Evolutionary conservation across 2,329 filamentous ascomycete species (phyloP).

Genomic region (Colletotrichum sp.): DNA sequence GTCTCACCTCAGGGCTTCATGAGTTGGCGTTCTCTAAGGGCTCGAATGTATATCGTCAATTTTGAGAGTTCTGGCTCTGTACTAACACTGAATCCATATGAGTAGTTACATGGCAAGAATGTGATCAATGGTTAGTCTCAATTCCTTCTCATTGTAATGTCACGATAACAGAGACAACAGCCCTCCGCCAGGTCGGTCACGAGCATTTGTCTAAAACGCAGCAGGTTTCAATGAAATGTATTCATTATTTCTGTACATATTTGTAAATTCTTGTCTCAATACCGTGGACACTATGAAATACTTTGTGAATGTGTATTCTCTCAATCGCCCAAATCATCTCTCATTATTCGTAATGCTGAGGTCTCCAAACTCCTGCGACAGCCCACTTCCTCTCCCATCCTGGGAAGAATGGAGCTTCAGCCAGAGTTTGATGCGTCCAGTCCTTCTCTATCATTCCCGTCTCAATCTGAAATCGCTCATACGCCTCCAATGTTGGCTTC

Average conservation of each 20-base stretch:
- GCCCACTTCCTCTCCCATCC: slow-evolving; percentile 79
- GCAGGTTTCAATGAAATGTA: not conserved
- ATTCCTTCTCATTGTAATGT: not conserved
- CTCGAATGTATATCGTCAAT: not conserved
- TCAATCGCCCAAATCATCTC: not conserved
- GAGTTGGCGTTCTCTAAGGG: not conserved
- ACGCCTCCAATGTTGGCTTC: slow-evolving; percentile 67
- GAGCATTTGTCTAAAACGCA: rapidly evolving
- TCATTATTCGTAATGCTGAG: not conserved
- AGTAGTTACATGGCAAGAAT: not conserved
- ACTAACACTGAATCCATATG: rapidly evolving
- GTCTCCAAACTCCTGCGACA: not conserved
- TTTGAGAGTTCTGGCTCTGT: not conserved
- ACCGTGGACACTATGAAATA: not conserved
- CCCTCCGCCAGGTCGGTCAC: not conserved
- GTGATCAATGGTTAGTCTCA: not conserved
- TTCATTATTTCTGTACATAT: not conserved
- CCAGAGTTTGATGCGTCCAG: slow-evolving; percentile 73
- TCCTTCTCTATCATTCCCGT: slow-evolving; percentile 62
- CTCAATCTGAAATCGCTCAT: slow-evolving; percentile 69
- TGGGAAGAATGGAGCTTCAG: slow-evolving; percentile 77
- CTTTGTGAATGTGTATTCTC: not conserved
- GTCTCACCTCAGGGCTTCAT: not conserved
- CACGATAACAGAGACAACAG: not conserved
- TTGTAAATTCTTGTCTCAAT: not conserved